These are phyloP conservation scores for Amphicarpaea edgeworthii DNA, from an alignment of 306 rosid genomes.

Conservation along the genomic window DNA sequence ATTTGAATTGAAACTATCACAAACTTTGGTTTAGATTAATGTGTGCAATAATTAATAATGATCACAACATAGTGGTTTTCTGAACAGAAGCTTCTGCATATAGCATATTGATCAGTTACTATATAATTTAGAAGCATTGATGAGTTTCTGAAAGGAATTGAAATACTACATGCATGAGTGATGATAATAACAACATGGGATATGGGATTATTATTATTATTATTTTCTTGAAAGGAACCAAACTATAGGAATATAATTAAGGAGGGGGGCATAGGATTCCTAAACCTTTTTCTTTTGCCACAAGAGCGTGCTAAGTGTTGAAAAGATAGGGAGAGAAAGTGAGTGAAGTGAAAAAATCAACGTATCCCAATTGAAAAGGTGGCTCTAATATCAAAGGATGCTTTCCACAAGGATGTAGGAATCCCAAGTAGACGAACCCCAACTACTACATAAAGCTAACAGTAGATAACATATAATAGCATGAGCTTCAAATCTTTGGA, in stretches of 20 bases:
- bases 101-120: constrained; percentile 44
- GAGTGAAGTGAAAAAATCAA: constrained; percentile 62
- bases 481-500: constrained; percentile 60
- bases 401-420: constrained; percentile 80
- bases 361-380: constrained; percentile 69
- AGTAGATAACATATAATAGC: constrained; percentile 45
- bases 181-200: constrained; percentile 46
- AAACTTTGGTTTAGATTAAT: constrained; percentile 10
- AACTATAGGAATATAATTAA: constrained; percentile 70
- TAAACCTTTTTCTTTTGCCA: constrained; percentile 62
- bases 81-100: constrained; percentile 53
- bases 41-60: not conserved
- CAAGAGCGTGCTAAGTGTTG: constrained; percentile 71
- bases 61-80: constrained; percentile 43
- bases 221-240: constrained; percentile 65
- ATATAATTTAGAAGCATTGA: constrained; percentile 46
- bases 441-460: constrained; percentile 72
- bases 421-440: constrained; percentile 84
- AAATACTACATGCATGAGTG: constrained; percentile 36
- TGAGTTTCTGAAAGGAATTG: constrained; percentile 39
- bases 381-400: constrained; percentile 66
- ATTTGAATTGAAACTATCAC: constrained; percentile 41
- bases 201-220: constrained; percentile 66
- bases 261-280: constrained; percentile 98
- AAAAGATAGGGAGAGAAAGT: constrained; percentile 75